phyloP scores from a whole-genome alignment of 495 filamentous ascomycete genomes.

The Hypoxylon subgilvum region DNA sequence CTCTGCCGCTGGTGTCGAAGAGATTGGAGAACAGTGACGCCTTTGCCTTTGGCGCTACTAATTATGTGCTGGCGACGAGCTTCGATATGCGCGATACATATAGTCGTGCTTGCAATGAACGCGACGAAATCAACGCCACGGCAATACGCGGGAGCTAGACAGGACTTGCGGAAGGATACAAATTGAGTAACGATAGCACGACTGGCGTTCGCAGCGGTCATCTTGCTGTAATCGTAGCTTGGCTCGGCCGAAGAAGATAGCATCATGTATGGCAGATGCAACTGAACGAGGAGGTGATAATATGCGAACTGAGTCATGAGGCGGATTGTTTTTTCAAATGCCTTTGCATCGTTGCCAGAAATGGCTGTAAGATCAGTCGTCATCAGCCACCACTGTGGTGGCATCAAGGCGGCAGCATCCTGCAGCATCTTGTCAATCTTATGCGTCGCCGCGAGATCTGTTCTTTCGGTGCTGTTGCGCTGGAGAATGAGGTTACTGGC shows the following conservation, averaged over 20 bases:
- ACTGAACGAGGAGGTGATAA: conserved; percentile 42
- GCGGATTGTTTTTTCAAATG: conserved; percentile 27
- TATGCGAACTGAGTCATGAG: conserved; percentile 45
- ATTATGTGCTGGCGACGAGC: conserved; percentile 32
- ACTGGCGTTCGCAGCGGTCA: conserved; percentile 46
- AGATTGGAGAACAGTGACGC: conserved; percentile 30
- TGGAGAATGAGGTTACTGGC: conserved; percentile 37
- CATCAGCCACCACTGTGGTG: conserved; percentile 44
- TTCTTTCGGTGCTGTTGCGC: conserved; percentile 32
- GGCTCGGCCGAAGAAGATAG: conserved; percentile 19
- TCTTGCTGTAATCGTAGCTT: conserved; percentile 44
- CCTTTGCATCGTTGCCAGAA: conserved; percentile 12
- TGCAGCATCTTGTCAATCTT: conserved; percentile 43
- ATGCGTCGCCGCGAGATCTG: conserved; percentile 26
- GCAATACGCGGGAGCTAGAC: conserved; percentile 38
- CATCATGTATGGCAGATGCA: conserved; percentile 48
- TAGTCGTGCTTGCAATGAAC: conserved; percentile 43
- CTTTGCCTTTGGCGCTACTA: not conserved
- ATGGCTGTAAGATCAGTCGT: conserved; percentile 9
- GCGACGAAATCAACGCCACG: conserved; percentile 49
- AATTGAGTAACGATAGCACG: conserved; percentile 48
- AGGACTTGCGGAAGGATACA: conserved; percentile 41
- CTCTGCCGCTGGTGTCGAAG: conserved; percentile 50
- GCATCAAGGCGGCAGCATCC: conserved; percentile 40
- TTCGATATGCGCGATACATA: conserved; percentile 46